These are phyloP conservation scores for Umbelopsis vinacea DNA, from an alignment of 192 early-diverging fungal species.

Conservation along the genomic window DNA sequence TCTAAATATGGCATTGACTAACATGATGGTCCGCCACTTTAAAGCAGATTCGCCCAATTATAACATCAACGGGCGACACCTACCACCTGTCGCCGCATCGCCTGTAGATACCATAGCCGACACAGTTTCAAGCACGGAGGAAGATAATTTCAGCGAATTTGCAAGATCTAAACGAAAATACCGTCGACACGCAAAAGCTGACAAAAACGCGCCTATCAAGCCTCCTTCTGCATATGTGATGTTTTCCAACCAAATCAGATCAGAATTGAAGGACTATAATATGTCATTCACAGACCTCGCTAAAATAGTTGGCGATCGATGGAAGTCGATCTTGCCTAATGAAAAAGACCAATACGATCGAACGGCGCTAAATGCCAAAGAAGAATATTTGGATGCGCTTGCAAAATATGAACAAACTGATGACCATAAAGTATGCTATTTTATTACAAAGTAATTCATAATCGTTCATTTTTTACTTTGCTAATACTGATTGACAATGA, in stretches of 20 bases:
- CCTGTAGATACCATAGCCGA: background rate
- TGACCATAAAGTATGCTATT: slow-evolving; percentile 25
- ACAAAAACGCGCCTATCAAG: slow-evolving; percentile 47
- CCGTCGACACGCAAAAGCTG: slow-evolving; percentile 47
- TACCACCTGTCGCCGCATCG: background rate
- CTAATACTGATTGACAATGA: background rate
- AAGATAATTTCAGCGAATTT: slow-evolving; percentile 5
- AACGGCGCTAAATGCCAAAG: slow-evolving; percentile 39
- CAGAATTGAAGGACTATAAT: slow-evolving; percentile 38
- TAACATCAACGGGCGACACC: background rate
- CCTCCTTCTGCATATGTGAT: slow-evolving; percentile 52
- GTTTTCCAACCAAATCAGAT: slow-evolving; percentile 45
- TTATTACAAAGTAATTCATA: background rate
- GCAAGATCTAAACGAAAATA: slow-evolving; percentile 40
- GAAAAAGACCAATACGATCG: slow-evolving; percentile 42
- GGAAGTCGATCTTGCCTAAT: slow-evolving; percentile 36
- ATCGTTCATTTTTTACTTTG: background rate
- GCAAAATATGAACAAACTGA: slow-evolving; percentile 32
- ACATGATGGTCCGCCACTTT: background rate
- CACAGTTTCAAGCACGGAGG: background rate
- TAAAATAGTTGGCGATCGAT: slow-evolving; percentile 48
- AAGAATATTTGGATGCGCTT: slow-evolving; percentile 38
- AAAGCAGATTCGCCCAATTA: slow-evolving; percentile 9
- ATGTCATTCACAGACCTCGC: slow-evolving; percentile 45
- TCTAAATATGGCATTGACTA: background rate